Percentiles rank a stretch among this genome's conserved stretches.
Evolutionary conservation across 768 basidiomycete genomes (phyloP).

Genomic region (Tricholoma sp.): DNA sequence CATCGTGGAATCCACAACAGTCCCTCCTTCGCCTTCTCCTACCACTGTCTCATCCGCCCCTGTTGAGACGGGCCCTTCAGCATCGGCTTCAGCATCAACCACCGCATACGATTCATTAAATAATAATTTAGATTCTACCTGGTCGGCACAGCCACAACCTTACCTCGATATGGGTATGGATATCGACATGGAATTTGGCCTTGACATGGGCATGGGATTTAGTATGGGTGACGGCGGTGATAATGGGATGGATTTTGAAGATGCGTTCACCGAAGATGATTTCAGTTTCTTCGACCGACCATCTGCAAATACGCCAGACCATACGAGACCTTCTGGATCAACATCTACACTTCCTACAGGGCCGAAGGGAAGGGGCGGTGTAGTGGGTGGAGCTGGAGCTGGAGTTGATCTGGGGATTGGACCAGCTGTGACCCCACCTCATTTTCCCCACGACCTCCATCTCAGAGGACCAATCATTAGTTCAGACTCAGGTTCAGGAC

Average conservation of each 20-base stretch:
- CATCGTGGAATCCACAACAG: conserved; percentile 12
- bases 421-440: not conserved
- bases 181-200: conserved; percentile 37
- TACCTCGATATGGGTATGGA: conserved; percentile 38
- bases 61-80: not conserved
- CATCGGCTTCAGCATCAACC: not conserved
- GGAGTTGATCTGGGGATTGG: not conserved
- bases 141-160: conserved; percentile 20
- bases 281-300: conserved; percentile 83
- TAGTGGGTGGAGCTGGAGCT: not conserved
- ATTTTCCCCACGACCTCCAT: not conserved
- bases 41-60: conserved; percentile 15
- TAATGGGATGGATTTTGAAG: conserved; percentile 45
- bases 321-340: not conserved
- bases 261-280: conserved; percentile 80
- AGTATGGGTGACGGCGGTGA: conserved; percentile 1
- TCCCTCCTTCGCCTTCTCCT: conserved; percentile 1
- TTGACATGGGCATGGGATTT: conserved; percentile 3
- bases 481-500: not conserved
- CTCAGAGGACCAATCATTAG: not conserved
- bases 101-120: conserved; percentile 38
- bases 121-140: conserved; percentile 32
- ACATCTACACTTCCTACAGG: not conserved
- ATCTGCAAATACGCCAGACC: conserved; percentile 16
- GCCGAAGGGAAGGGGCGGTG: not conserved